These are phyloP conservation scores for Thraustochytrium aureum DNA, from an alignment of 352 stramenopile genomes.

Conservation along the genomic window DNA sequence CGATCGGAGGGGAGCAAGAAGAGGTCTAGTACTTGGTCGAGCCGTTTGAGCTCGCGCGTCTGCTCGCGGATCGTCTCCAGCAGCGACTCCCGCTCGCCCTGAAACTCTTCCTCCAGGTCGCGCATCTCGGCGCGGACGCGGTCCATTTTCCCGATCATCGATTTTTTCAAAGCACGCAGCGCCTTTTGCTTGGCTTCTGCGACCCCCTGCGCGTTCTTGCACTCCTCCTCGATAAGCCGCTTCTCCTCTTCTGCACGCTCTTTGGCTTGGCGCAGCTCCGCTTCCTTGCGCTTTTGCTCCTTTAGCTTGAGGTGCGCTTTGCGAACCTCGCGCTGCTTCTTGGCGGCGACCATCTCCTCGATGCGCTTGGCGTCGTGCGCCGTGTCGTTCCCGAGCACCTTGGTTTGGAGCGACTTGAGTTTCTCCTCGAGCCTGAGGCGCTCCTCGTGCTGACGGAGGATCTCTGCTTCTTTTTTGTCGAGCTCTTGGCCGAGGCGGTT, in stretches of 20 bases:
- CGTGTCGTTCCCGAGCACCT: constrained; percentile 51
- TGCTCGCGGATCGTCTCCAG: constrained; percentile 57
- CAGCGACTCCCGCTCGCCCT: constrained; percentile 55
- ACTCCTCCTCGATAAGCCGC: constrained; percentile 47
- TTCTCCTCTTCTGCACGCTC: constrained; percentile 54
- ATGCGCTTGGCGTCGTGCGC: constrained; percentile 32
- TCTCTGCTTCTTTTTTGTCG: constrained; percentile 47
- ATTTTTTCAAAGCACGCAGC: constrained; percentile 44
- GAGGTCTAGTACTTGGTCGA: constrained; percentile 57
- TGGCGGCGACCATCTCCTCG: constrained; percentile 55
- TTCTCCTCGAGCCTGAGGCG: constrained; percentile 52
- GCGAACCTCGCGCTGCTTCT: constrained; percentile 36
- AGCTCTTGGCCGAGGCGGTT: constrained; percentile 56
- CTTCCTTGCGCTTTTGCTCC: constrained; percentile 56
- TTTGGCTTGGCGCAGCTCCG: constrained; percentile 50
- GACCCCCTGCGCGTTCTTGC: constrained; percentile 36
- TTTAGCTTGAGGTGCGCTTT: constrained; percentile 55
- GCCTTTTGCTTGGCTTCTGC: constrained; percentile 54
- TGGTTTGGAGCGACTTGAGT: constrained; percentile 47
- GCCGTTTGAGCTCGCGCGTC: constrained; percentile 54
- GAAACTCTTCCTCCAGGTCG: constrained; percentile 54
- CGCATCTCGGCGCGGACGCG: constrained; percentile 49
- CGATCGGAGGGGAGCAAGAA: constrained; percentile 52
- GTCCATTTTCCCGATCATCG: constrained; percentile 46
- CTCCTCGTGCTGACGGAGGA: constrained; percentile 51